phyloP scores from a whole-genome alignment of 169 alveolate species.

The Plasmodium gaboni region DNA sequence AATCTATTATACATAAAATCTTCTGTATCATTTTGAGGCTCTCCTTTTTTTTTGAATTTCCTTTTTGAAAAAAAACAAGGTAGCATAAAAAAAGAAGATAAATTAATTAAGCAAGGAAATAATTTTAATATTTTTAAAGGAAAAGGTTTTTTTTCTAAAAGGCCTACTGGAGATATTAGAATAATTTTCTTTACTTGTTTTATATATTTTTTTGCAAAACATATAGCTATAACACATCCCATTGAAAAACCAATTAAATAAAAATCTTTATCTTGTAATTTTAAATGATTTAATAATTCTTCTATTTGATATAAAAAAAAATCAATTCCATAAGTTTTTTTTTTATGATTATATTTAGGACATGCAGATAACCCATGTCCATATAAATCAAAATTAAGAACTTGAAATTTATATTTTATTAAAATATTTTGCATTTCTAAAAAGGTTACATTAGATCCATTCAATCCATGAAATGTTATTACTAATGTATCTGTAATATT shows the following conservation, averaged over 20 bases:
- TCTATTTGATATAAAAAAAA: constrained; percentile 85
- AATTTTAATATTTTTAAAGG: constrained; percentile 62
- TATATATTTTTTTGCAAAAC: constrained; percentile 83
- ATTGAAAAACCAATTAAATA: constrained; percentile 86
- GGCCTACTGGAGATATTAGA: constrained; percentile 87
- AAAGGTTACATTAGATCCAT: constrained; percentile 85
- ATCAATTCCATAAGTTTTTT: constrained; percentile 81
- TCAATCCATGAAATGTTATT: constrained; percentile 87
- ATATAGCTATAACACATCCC: constrained; percentile 85
- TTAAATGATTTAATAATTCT: constrained; percentile 79
- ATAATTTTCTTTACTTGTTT: constrained; percentile 82
- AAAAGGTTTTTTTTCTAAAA: constrained; percentile 80
- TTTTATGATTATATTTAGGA: constrained; percentile 82
- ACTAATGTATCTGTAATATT: constrained; percentile 76
- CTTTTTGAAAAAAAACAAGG: constrained; percentile 68
- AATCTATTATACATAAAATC: constrained; percentile 78
- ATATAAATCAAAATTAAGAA: constrained; percentile 85
- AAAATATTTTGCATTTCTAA: constrained; percentile 78
- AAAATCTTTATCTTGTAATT: constrained; percentile 75
- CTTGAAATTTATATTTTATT: constrained; percentile 78
- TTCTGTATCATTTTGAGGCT: constrained; percentile 26
- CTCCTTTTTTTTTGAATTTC: constrained; percentile 43
- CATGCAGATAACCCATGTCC: constrained; percentile 87
- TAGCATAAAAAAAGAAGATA: constrained; percentile 62
- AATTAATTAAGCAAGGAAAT: constrained; percentile 80